Evolutionary conservation across 1,284 basidiomycete species (phyloP).

Genomic region (Ganoderma leucocontextum): DNA sequence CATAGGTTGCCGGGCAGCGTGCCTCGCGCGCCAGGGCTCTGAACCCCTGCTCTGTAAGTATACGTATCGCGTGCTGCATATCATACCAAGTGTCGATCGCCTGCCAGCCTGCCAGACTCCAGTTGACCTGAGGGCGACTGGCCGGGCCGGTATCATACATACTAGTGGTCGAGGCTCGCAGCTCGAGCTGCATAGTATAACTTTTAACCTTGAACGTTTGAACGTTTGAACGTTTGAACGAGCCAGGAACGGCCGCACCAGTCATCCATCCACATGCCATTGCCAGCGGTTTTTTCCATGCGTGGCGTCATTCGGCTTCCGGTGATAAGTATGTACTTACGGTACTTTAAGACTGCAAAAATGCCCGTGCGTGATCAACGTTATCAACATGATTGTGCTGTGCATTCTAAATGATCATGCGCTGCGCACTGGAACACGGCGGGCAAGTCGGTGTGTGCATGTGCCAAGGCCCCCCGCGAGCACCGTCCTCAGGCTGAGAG

Average conservation of each 20-base stretch:
- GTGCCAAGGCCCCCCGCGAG: too few species aligned
- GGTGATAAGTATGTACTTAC: too few species aligned
- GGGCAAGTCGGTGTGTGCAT: not conserved
- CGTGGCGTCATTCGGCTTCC: not conserved
- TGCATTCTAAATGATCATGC: too few species aligned
- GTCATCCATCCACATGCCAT: not conserved
- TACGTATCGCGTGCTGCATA: too few species aligned
- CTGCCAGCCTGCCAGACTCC: not conserved
- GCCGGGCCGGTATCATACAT: too few species aligned
- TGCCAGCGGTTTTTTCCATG: not conserved
- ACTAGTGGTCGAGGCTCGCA: not conserved
- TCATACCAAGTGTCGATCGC: too few species aligned
- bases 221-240: not conserved
- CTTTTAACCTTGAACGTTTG: too few species aligned
- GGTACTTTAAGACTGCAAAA: too few species aligned
- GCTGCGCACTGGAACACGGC: not conserved
- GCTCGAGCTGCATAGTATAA: not conserved
- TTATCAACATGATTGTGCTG: too few species aligned
- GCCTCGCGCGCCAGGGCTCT: not conserved
- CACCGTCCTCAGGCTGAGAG: not conserved
- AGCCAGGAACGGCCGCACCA: not conserved
- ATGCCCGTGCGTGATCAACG: too few species aligned
- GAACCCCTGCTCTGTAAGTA: not conserved
- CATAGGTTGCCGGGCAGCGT: conserved; percentile 3
- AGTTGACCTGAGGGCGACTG: not conserved